Conservation (phyloP, 176 grass and related monocot species). For the Juncus effusus region DNA sequence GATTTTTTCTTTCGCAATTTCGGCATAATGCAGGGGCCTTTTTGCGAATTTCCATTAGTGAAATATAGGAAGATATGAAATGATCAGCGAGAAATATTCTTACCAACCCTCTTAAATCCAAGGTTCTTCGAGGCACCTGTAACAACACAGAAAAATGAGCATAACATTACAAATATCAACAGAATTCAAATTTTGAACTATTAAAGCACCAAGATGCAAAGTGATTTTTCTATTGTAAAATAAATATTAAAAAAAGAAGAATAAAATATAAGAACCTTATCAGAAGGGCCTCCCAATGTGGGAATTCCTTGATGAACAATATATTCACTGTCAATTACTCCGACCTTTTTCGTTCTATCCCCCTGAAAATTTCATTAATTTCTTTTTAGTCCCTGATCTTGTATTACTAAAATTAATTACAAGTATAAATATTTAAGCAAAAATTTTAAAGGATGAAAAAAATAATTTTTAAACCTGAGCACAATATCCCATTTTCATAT, state of each 20-base stretch:
- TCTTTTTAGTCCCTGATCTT: background rate
- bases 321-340: conserved; percentile 92
- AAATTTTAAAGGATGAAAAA: background rate
- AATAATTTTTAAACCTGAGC: conserved; percentile 54
- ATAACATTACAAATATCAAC: background rate
- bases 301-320: conserved; percentile 95
- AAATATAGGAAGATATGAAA: no score
- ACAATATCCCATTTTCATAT: conserved; percentile 98
- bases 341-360: conserved; percentile 92
- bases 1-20: no score
- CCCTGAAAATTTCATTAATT: conserved; percentile 59
- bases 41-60: no score
- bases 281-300: conserved; percentile 87
- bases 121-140: conserved; percentile 57
- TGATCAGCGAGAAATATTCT: conserved; percentile 12
- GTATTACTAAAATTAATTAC: background rate
- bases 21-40: no score
- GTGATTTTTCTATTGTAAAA: background rate
- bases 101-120: conserved; percentile 84
- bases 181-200: conserved; percentile 2
- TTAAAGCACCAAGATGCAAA: background rate
- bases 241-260: background rate
- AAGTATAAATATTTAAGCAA: background rate
- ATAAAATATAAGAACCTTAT: conserved; percentile 37
- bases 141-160: conserved; percentile 5